Evolutionary conservation across 345 rosid genomes (phyloP).

Genomic region (Luvunga scandens): DNA sequence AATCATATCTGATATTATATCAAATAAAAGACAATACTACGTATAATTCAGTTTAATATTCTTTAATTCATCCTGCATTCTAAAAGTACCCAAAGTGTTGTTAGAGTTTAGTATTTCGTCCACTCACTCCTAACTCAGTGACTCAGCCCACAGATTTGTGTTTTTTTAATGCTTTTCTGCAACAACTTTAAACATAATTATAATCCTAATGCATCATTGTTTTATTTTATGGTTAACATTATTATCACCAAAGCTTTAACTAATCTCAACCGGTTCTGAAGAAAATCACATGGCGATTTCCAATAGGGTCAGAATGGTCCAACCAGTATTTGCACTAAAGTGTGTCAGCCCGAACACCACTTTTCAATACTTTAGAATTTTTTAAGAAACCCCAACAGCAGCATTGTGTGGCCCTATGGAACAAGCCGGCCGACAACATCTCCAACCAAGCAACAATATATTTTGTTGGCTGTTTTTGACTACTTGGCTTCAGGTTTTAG

Average conservation of each 20-base stretch:
- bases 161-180: background rate
- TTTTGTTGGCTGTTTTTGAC: background rate
- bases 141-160: background rate
- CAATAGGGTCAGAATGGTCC: background rate
- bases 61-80: no score
- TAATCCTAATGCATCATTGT: background rate
- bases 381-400: background rate
- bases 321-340: background rate
- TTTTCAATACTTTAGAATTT: background rate
- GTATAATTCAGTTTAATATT: no score
- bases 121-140: background rate
- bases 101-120: no score
- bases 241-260: background rate
- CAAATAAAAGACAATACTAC: no score
- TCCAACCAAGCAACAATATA: background rate
- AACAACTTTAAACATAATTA: background rate
- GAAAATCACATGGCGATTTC: slow-evolving; percentile 5
- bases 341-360: background rate
- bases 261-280: background rate
- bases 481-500: background rate
- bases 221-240: no score
- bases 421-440: background rate
- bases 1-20: no score
- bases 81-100: background rate
- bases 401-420: background rate